Base-by-base conservation (phyloP, 1,139 yeast species). In the Yamadazyma spencermartinsiae region DNA sequence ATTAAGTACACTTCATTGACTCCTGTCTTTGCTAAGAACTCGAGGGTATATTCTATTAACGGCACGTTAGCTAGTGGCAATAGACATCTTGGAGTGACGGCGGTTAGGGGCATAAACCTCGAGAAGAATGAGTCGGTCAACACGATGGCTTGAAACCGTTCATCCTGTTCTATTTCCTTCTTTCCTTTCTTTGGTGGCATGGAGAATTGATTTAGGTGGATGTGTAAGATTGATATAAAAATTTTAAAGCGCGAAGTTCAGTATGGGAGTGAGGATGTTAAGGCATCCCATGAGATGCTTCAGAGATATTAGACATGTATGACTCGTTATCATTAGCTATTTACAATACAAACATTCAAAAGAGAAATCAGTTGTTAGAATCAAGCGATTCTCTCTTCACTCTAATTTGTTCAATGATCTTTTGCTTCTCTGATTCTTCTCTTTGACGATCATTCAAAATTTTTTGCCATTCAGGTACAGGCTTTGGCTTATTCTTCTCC, bases 31-130 rank as follows among this genome's bases (percentile, higher is more conserved):
- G 98, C 97, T 37, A 92, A 71, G 56, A 92, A 92, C 61, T 92
- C 98, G 39, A 92, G 68, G 1, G 99, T 94, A 58, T 94, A 92
- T 58, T 92, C 98, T 47, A 92, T 81, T 54, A 92, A 73, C 3
- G 99, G 98, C 9, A 87, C 88, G 56, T 89, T 90, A 29, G 96
- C 97, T 43, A 92, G 68, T 2, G 97, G 97, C 46, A 92, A 68
- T 34, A 92, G 70, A 63, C 98, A 92, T 58, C 97, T 74, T 28
- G 99, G 98, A 45, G 72, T 79, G 24, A 80, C 81, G 4, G 87
- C 74, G 0, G 98, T 86, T 50, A 94, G 69, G 5, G 99, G 98
- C 86, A 86, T 82, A 63, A 92, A 92, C 51, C 96, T 72, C 3
- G 94, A 83, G 61, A 89, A 87, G 55, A 87, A 92, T 16, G 97